Conservation (phyloP, 148 eudicot species). For the Persicaria tinctoria region DNA sequence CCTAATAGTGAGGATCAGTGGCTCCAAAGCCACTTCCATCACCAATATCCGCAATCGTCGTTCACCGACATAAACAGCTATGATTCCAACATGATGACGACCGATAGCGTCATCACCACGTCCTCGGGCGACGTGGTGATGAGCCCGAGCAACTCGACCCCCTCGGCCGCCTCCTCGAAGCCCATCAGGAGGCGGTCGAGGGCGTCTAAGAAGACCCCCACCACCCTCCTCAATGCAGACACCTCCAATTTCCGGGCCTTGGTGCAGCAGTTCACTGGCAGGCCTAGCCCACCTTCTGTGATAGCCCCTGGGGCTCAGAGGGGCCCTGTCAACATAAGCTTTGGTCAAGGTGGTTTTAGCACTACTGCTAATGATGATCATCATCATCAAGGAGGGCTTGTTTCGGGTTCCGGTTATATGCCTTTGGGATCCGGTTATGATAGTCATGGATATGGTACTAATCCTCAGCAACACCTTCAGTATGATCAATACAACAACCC, state of each 20-base stretch:
- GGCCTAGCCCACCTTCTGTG: constrained; percentile 16
- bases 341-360: constrained; percentile 9
- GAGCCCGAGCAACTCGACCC: background rate
- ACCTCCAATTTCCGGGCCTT: constrained; percentile 37
- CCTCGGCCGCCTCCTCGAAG: constrained; percentile 12
- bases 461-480: background rate
- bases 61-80: background rate
- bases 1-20: constrained; percentile 3
- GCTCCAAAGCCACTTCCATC: background rate
- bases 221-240: constrained; percentile 38
- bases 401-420: background rate
- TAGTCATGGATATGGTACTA: background rate
- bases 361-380: background rate
- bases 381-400: background rate
- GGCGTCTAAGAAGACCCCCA: constrained; percentile 30
- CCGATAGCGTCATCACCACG: constrained; percentile 10
- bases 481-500: background rate
- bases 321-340: constrained; percentile 35
- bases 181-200: constrained; percentile 31
- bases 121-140: background rate
- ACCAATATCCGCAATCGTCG: background rate
- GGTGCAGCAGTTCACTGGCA: constrained; percentile 49
- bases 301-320: constrained; percentile 11
- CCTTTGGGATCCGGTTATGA: background rate
- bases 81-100: constrained; percentile 7